Percentiles rank a stretch among this genome's conserved stretches.
These are phyloP conservation scores for Penicillium sp. DNA, from an alignment of 2,329 filamentous ascomycete species.

Conservation along the genomic window DNA sequence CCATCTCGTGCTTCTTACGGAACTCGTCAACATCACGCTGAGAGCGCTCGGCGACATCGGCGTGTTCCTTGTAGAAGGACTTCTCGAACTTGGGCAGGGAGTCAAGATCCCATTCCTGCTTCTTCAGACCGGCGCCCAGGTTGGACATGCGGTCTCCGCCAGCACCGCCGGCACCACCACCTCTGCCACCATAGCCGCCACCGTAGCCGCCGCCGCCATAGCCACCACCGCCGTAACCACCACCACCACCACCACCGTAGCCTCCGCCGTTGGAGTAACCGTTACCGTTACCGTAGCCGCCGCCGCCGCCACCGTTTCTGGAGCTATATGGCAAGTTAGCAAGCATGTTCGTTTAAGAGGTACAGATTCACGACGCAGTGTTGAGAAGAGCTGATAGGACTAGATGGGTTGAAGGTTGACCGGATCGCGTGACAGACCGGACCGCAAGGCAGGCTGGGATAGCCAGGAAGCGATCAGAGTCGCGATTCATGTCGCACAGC, in stretches of 20 bases:
- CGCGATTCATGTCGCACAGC: no score
- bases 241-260: constrained; percentile 33
- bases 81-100: constrained; percentile 94
- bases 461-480: no score
- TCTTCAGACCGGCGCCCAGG: constrained; percentile 77
- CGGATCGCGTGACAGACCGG: no score
- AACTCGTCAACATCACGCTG: constrained; percentile 76
- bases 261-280: constrained; percentile 42
- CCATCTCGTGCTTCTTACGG: constrained; percentile 74
- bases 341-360: no score
- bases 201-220: constrained; percentile 26
- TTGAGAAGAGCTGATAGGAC: no score
- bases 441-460: no score
- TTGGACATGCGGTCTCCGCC: constrained; percentile 90
- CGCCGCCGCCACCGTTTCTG: constrained; percentile 43
- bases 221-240: constrained; percentile 27
- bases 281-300: constrained; percentile 40
- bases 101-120: constrained; percentile 74
- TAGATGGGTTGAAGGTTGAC: no score
- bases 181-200: constrained; percentile 24
- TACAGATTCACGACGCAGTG: no score
- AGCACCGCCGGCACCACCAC: constrained; percentile 38
- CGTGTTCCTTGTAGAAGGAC: constrained; percentile 96
- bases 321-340: no score
- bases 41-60: constrained; percentile 65